phyloP scores from a whole-genome alignment of 2,329 filamentous ascomycete genomes.

The Aphanoascus verrucosus region DNA sequence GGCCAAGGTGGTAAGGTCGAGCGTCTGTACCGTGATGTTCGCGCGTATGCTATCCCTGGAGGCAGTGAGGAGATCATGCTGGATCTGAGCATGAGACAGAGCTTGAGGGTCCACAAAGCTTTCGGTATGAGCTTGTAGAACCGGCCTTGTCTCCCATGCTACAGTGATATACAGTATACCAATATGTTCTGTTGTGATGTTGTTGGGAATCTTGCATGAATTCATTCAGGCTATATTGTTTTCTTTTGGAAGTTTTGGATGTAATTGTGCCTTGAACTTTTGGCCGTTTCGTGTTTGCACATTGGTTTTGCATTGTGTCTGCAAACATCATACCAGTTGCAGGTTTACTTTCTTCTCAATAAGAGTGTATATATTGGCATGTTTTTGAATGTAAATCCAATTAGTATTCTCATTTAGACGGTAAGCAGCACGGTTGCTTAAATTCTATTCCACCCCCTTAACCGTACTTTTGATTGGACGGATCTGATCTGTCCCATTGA shows the following conservation, averaged over 20 bases:
- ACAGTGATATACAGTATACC: background rate
- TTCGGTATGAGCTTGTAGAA: constrained; percentile 87
- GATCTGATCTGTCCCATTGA: background rate
- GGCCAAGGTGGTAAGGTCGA: constrained; percentile 95
- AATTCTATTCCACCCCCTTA: no score
- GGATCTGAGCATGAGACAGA: constrained; percentile 87
- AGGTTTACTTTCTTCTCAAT: background rate
- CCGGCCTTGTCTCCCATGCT: background rate
- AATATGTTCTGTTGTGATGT: no score
- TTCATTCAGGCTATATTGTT: no score
- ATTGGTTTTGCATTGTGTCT: no score
- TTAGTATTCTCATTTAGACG: background rate
- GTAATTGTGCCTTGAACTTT: no score
- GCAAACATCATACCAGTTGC: no score
- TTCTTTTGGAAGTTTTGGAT: no score
- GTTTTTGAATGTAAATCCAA: background rate
- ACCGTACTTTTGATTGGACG: background rate
- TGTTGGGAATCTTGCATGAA: no score
- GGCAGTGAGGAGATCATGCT: constrained; percentile 98
- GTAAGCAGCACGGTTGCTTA: no score
- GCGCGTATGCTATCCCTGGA: constrained; percentile 92
- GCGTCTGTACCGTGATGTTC: constrained; percentile 84
- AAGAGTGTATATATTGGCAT: background rate
- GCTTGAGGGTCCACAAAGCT: constrained; percentile 74
- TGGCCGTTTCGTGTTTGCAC: no score